Percentiles rank a stretch among this genome's conserved stretches.
Conservation (phyloP, 257 asterid genomes). For the Penstemon newberryi region DNA sequence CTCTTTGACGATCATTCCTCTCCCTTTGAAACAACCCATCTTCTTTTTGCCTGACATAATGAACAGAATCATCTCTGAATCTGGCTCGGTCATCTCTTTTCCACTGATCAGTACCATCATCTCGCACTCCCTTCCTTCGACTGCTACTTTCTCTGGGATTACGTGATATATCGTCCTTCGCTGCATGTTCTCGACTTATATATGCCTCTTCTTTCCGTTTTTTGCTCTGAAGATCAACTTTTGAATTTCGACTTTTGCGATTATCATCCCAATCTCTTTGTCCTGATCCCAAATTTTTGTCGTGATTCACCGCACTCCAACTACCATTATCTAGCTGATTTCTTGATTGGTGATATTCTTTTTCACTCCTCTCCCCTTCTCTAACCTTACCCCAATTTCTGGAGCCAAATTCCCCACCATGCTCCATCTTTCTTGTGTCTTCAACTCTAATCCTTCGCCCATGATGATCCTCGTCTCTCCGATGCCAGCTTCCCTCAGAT, state of each 20-base stretch:
- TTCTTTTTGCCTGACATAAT: constrained; percentile 66
- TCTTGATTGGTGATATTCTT: constrained; percentile 54
- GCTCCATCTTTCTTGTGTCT: constrained; percentile 66
- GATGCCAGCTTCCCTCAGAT: constrained; percentile 63
- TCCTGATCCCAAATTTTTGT: constrained; percentile 55
- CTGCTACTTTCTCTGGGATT: constrained; percentile 62
- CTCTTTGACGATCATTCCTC: constrained; percentile 74
- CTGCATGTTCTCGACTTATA: constrained; percentile 51
- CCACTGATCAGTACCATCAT: constrained; percentile 67
- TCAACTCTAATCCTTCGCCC: constrained; percentile 60
- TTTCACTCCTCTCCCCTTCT: constrained; percentile 67
- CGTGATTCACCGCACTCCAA: constrained; percentile 61
- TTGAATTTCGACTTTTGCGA: constrained; percentile 50
- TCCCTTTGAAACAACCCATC: constrained; percentile 65
- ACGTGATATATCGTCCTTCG: constrained; percentile 57
- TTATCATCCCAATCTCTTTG: constrained; percentile 66
- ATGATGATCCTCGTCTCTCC: constrained; percentile 63
- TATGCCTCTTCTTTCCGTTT: constrained; percentile 73
- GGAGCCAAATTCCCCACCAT: constrained; percentile 56
- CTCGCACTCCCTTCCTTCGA: constrained; percentile 79
- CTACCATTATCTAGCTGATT: constrained; percentile 60
- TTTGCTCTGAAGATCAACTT: constrained; percentile 52
- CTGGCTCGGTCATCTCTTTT: constrained; percentile 69
- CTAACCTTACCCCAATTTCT: constrained; percentile 53
- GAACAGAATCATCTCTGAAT: constrained; percentile 62